These are phyloP conservation scores for Senna siamea DNA, from an alignment of 306 rosid species.

Conservation along the genomic window DNA sequence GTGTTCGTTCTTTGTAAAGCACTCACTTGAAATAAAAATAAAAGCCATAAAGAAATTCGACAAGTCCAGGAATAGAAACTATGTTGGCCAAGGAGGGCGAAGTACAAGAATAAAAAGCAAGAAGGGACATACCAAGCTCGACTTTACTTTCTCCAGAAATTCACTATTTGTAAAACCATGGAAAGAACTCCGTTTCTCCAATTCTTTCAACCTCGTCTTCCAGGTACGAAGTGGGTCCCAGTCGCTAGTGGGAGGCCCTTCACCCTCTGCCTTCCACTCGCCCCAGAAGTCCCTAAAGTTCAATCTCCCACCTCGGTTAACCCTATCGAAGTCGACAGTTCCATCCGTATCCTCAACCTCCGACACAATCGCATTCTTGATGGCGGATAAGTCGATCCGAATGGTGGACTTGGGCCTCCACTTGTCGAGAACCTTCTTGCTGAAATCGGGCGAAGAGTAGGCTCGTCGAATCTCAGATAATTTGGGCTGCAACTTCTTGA, in stretches of 20 bases:
- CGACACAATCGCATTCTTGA: conserved; percentile 63
- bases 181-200: conserved; percentile 63
- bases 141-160: conserved; percentile 64
- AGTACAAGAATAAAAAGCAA: not conserved
- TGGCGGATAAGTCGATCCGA: conserved; percentile 66
- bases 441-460: conserved; percentile 61
- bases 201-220: conserved; percentile 66
- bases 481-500: conserved; percentile 65
- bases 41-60: not conserved
- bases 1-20: not conserved
- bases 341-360: conserved; percentile 58
- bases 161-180: conserved; percentile 61
- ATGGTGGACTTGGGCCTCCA: conserved; percentile 63
- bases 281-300: conserved; percentile 65
- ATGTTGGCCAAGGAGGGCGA: not conserved
- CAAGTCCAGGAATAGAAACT: not conserved
- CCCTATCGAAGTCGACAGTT: conserved; percentile 43
- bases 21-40: not conserved
- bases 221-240: conserved; percentile 75
- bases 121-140: conserved; percentile 56
- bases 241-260: conserved; percentile 38
- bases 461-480: conserved; percentile 57
- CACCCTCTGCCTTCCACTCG: conserved; percentile 56
- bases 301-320: conserved; percentile 44
- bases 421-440: conserved; percentile 66